A percentile compares a stretch with the other conserved stretches of the same genome.
Conservation (phyloP, 176 grass and related monocot genomes). For the Avena sativa region DNA sequence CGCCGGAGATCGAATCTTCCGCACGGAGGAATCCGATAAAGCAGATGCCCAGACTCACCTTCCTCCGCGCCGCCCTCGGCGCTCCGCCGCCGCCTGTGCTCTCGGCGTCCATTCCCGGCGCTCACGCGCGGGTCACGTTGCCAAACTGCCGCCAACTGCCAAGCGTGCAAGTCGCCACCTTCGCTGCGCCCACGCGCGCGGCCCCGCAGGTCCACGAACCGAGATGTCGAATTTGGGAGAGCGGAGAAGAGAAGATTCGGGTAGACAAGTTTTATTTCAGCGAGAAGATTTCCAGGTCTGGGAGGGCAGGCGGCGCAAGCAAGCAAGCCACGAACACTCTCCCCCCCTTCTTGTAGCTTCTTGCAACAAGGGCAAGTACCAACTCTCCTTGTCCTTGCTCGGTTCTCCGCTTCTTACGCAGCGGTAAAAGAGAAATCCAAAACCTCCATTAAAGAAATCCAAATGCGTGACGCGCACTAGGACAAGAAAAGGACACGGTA, state of each 20-base stretch:
- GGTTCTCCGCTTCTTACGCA: too few species aligned
- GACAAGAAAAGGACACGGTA: too few species aligned
- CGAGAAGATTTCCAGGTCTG: too few species aligned
- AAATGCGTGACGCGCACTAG: too few species aligned
- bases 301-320: too few species aligned
- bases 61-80: slow-evolving; percentile 38
- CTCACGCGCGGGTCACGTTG: slow-evolving; percentile 14
- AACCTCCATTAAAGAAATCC: too few species aligned
- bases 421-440: too few species aligned
- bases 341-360: too few species aligned
- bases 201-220: neutral
- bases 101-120: slow-evolving; percentile 41
- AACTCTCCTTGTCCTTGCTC: too few species aligned
- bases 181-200: slow-evolving; percentile 28
- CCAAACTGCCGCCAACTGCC: slow-evolving; percentile 6
- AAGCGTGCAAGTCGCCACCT: slow-evolving; percentile 29
- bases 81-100: neutral
- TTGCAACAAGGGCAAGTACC: too few species aligned
- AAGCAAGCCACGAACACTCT: too few species aligned
- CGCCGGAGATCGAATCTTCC: slow-evolving; percentile 1
- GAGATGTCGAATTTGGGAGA: neutral
- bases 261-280: too few species aligned
- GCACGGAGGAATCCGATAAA: neutral
- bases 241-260: neutral
- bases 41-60: slow-evolving; percentile 17